These are phyloP conservation scores for Trichosporon faecale DNA, from an alignment of 1,284 basidiomycete genomes.

Conservation along the genomic window DNA sequence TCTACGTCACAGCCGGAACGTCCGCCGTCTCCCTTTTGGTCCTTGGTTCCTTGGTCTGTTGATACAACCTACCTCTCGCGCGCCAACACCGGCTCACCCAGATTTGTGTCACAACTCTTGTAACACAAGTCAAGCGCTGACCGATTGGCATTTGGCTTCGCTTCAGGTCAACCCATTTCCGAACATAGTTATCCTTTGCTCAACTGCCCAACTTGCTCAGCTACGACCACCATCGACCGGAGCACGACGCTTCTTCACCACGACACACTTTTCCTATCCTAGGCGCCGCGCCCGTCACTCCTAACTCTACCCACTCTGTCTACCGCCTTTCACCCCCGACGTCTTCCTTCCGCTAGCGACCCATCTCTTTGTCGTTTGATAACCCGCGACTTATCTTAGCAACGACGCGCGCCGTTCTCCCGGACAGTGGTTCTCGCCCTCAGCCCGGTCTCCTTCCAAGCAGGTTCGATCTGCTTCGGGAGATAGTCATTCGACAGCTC, in stretches of 20 bases:
- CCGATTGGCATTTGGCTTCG: slow-evolving; percentile 2
- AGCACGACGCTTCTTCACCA: not conserved
- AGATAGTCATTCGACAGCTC: not conserved
- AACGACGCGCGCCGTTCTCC: not conserved
- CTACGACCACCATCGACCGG: not conserved
- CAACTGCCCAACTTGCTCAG: not conserved
- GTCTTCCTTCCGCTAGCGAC: not conserved
- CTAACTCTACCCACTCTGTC: not conserved
- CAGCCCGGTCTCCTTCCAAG: not conserved
- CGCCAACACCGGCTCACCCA: not conserved
- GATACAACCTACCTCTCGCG: not conserved
- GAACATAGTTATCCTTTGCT: not conserved
- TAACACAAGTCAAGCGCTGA: not conserved
- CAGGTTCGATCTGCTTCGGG: not conserved
- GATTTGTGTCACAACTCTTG: not conserved
- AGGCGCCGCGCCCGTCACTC: not conserved
- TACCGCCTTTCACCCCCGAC: not conserved
- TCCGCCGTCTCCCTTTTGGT: not conserved
- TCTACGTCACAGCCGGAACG: slow-evolving; percentile 1
- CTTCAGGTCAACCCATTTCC: slow-evolving; percentile 4
- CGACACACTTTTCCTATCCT: slow-evolving; percentile 2
- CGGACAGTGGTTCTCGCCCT: not conserved
- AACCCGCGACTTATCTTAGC: not conserved
- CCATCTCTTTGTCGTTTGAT: not conserved
- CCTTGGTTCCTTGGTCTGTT: not conserved